Percentiles rank a stretch among this genome's conserved stretches.
These are phyloP conservation scores for Ustilago esculenta DNA, from an alignment of 1,284 basidiomycete genomes.

Conservation along the genomic window DNA sequence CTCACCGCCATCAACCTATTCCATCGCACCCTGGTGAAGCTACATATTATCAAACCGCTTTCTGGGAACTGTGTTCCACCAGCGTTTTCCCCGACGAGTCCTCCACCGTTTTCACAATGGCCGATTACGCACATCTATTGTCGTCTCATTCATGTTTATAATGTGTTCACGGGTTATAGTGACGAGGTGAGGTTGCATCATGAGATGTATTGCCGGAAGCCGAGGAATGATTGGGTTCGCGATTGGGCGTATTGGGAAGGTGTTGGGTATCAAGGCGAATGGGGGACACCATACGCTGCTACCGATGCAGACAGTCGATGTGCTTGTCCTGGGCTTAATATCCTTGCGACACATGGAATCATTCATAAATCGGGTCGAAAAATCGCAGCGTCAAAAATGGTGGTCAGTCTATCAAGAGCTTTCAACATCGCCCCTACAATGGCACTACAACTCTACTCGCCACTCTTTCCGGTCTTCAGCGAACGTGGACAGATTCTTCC, in stretches of 20 bases:
- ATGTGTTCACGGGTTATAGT: slow-evolving; percentile 22
- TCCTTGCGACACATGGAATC: slow-evolving; percentile 38
- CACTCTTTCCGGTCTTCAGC: slow-evolving; percentile 32
- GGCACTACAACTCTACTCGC: slow-evolving; percentile 49
- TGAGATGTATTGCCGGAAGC: slow-evolving; percentile 26
- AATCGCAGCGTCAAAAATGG: slow-evolving; percentile 33
- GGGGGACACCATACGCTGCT: slow-evolving; percentile 23
- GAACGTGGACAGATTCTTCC: slow-evolving; percentile 20
- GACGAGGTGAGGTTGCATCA: slow-evolving; percentile 25
- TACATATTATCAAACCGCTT: slow-evolving; percentile 18
- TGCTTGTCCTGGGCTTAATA: slow-evolving; percentile 43
- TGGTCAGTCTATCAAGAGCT: slow-evolving; percentile 27
- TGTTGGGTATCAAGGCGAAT: slow-evolving; percentile 37
- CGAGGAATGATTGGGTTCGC: slow-evolving; percentile 43
- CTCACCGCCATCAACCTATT: slow-evolving; percentile 28
- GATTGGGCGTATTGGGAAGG: slow-evolving; percentile 47
- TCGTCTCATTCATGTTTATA: slow-evolving; percentile 34
- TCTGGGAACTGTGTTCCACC: slow-evolving; percentile 31
- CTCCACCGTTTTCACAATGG: slow-evolving; percentile 35
- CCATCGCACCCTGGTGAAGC: slow-evolving; percentile 29
- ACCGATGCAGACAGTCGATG: slow-evolving; percentile 29
- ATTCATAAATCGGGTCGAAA: slow-evolving; percentile 22
- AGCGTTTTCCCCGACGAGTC: slow-evolving; percentile 35
- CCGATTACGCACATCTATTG: slow-evolving; percentile 40
- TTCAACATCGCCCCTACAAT: slow-evolving; percentile 44